phyloP scores from a whole-genome alignment of 805 yeast species.

The Kazachstania taianensis region DNA sequence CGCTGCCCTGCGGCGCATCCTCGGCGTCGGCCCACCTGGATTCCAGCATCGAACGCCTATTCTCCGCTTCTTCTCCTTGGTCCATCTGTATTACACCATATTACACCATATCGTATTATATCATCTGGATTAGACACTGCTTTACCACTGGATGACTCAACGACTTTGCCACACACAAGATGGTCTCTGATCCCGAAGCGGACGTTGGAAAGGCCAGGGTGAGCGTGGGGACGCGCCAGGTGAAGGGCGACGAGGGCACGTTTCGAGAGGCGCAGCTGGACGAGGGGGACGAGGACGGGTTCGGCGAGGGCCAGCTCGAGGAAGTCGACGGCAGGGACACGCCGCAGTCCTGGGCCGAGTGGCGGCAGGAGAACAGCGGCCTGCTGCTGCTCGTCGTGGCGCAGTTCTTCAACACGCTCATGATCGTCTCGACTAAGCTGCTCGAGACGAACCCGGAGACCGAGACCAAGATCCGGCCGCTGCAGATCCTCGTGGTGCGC shows the following conservation, averaged over 20 bases:
- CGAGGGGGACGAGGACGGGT: not conserved
- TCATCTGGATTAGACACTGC: not conserved
- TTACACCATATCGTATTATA: not conserved
- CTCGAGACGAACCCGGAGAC: conserved; percentile 44
- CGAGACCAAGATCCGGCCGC: conserved; percentile 53
- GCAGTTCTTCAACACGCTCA: conserved; percentile 65
- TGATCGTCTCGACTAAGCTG: conserved; percentile 70
- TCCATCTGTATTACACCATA: too few species aligned
- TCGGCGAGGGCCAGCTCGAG: not conserved
- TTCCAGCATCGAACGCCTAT: too few species aligned
- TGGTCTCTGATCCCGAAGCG: not conserved
- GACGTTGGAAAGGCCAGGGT: not conserved
- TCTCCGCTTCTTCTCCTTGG: not conserved
- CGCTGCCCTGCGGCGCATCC: conserved; percentile 1
- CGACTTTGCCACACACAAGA: too few species aligned
- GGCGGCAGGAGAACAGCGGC: conserved; percentile 37
- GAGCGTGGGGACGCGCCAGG: not conserved
- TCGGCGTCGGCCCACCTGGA: conserved; percentile 26
- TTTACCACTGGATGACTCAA: not conserved
- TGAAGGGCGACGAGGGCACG: not conserved
- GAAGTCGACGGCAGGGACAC: not conserved
- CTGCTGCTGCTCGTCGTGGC: conserved; percentile 46
- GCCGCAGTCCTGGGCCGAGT: not conserved
- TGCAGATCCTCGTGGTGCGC: conserved; percentile 67
- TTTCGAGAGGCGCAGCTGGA: too few species aligned